Base-by-base conservation (phyloP, 2,329 filamentous ascomycete genomes). In the Sporothrix euskadiensis region DNA sequence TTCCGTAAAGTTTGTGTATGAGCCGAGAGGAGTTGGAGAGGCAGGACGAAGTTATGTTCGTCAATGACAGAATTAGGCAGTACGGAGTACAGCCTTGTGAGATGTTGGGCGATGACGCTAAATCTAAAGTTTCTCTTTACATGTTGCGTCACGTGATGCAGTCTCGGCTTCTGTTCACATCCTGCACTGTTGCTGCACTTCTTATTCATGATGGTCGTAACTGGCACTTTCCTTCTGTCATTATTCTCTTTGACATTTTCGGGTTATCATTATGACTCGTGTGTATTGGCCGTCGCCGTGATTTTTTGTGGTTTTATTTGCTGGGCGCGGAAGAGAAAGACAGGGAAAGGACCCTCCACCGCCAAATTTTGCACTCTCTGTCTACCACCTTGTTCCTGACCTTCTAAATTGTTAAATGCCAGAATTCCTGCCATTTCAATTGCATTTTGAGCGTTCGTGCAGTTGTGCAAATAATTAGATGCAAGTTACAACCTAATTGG, bases 61-160 rank as follows among this genome's bases (percentile, higher is more conserved):
- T 59, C 52, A n/a, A 9, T 59, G 59, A 65, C 59, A 65, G n/a
- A 65, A 65, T 65, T 65, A 65, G 59, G 59, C 59, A 65, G n/a
- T 44, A n/a, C 57, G n/a, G 30, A 32, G 16, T 65, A 44, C 59
- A 65, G 59, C 59, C 59, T 65, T 65, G 35, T 26, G 35, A 26
- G 52, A 56, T 35, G 30, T 35, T 59, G 16, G 30, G 35, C 12
- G 35, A 44, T 16, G 35, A 41, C 35, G 35, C 35, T 63, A 44
- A 35, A n/a, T 65, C 19, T 63, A 8, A 65, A 65, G 44, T 65
- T 26, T 26, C 26, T 65, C 35, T 65, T 41, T 22, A 22, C 56
- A n/a, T 0, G 14, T 6, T 0, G 1, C 4, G 35, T 65, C 59
- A 65, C 59, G 59, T 65, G 59, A 44, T 44, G 59, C 1, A 8